phyloP scores from a whole-genome alignment of 129 eudicot species.

The Solidago caesia region DNA sequence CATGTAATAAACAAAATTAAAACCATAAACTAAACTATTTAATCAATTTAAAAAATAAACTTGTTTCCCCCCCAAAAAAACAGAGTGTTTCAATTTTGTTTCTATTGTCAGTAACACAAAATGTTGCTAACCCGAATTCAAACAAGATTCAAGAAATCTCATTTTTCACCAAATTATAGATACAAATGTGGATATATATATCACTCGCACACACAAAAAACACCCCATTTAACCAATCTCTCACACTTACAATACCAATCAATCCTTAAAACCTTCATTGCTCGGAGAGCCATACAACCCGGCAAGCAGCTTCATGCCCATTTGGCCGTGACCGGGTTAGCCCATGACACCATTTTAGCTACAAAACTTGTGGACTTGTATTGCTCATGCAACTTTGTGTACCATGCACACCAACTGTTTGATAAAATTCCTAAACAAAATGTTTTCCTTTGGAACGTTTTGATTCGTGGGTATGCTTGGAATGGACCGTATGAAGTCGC shows the following conservation, averaged over 20 bases:
- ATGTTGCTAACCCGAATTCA: no score
- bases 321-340: slow-evolving; percentile 44
- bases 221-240: slow-evolving; percentile 14
- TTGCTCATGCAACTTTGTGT: slow-evolving; percentile 38
- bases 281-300: slow-evolving; percentile 57
- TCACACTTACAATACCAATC: slow-evolving; percentile 33
- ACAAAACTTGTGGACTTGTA: slow-evolving; percentile 67
- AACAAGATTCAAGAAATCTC: no score
- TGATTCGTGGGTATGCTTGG: slow-evolving; percentile 87
- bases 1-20: no score
- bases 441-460: slow-evolving; percentile 66
- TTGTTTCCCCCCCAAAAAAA: no score
- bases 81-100: no score
- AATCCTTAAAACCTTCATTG: slow-evolving; percentile 41
- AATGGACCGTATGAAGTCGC: slow-evolving; percentile 62
- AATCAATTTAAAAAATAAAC: no score
- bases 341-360: slow-evolving; percentile 40
- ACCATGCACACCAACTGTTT: slow-evolving; percentile 61
- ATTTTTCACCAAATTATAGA: no score
- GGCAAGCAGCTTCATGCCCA: slow-evolving; percentile 75
- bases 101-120: no score
- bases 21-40: no score
- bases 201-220: slow-evolving; percentile 22
- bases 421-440: slow-evolving; percentile 59
- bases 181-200: slow-evolving; percentile 19